These are phyloP conservation scores for Gossypium rotundifolium DNA, from an alignment of 345 rosid species.

Conservation along the genomic window DNA sequence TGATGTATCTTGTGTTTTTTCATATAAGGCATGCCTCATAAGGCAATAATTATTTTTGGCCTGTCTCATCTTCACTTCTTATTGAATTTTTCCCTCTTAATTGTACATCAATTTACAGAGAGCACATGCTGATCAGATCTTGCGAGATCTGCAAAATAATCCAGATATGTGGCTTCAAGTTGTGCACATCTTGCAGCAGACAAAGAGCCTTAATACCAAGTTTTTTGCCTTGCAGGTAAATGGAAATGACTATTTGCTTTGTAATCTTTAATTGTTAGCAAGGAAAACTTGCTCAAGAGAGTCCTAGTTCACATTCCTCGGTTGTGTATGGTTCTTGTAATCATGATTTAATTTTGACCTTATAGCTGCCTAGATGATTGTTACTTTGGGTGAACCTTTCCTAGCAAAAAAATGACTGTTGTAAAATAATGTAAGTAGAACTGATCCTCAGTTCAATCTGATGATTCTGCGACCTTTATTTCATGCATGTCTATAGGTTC, in stretches of 20 bases:
- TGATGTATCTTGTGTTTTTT: not conserved
- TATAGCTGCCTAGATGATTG: not conserved
- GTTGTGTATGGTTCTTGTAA: not conserved
- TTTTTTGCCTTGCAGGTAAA: conserved; percentile 94
- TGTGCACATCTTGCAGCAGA: conserved; percentile 75
- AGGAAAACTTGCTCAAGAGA: not conserved
- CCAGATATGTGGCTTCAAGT: conserved; percentile 99
- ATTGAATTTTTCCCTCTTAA: conserved; percentile 5
- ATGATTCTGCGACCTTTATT: not conserved
- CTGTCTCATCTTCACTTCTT: not conserved
- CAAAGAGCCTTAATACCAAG: conserved; percentile 86
- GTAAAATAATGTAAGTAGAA: not conserved
- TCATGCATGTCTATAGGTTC: conserved; percentile 46
- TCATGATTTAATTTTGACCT: not conserved
- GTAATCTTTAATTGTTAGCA: not conserved
- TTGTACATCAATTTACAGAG: conserved; percentile 45
- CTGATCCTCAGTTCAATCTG: not conserved
- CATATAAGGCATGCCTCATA: not conserved
- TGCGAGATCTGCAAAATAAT: conserved; percentile 94
- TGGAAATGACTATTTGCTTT: not conserved
- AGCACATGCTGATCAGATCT: conserved; percentile 85
- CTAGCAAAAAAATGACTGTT: not conserved
- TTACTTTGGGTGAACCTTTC: not conserved
- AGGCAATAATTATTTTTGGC: not conserved
- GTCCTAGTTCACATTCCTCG: not conserved